Evolutionary conservation across 306 rosid species (phyloP).

Genomic region (Sicyos baderoa): DNA sequence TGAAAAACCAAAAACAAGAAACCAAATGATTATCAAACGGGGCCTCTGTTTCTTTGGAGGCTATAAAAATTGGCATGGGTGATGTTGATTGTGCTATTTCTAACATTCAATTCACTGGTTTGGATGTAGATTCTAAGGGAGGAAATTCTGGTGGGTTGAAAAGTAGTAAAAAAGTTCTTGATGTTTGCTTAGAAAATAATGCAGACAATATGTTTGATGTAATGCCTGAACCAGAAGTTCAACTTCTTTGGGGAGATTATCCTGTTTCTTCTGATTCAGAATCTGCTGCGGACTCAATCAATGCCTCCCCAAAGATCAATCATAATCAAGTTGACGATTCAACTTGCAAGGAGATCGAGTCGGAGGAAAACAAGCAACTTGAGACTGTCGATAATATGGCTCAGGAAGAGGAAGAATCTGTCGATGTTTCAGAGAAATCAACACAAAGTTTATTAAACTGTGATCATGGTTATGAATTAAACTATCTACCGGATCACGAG

Average conservation of each 20-base stretch:
- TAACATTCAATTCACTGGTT: background rate
- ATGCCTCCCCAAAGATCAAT: background rate
- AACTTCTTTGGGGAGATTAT: constrained; percentile 19
- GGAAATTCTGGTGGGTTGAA: background rate
- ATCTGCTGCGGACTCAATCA: background rate
- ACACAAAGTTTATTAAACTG: constrained; percentile 22
- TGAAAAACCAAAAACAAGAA: too few relatives aligned
- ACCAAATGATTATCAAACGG: too few relatives aligned
- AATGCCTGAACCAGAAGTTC: constrained; percentile 20
- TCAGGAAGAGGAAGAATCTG: constrained; percentile 6
- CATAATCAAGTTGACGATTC: constrained; percentile 11
- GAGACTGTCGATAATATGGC: background rate
- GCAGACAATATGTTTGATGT: background rate
- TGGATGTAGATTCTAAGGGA: background rate
- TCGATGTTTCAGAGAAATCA: constrained; percentile 10
- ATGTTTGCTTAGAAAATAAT: background rate
- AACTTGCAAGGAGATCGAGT: background rate
- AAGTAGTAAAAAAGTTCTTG: background rate
- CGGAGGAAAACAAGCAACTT: constrained; percentile 4
- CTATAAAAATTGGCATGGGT: too few relatives aligned
- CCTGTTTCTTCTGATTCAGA: constrained; percentile 19
- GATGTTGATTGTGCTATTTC: background rate
- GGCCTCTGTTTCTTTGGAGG: too few relatives aligned
- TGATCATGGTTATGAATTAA: constrained; percentile 32
- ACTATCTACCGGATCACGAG: constrained; percentile 52